Base-by-base conservation (phyloP, 345 rosid species). In the Lenwebbia sp. region DNA sequence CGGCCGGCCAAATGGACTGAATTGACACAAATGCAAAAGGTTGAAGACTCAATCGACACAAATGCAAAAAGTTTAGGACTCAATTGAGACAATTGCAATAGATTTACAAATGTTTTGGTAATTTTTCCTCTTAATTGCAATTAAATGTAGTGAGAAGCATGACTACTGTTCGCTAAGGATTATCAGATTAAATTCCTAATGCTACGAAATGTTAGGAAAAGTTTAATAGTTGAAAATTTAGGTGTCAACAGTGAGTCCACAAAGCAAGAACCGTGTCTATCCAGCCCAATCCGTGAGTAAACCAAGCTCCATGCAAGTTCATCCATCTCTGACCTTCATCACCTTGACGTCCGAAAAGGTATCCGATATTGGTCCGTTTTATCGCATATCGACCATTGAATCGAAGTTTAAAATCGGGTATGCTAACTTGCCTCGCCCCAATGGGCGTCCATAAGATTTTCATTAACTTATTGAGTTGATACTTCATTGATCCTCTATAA, bases 361-460 rank as follows among this genome's bases (percentile, higher is more conserved):
- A 26, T 57, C 30, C 3, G 3, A 28, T 4, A 12, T 26, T 57
- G 7, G 30, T 10, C 15, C 13, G 7, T 57, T 57, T 55, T 49
- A 49, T 49, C 51, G 11, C 51, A 9, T 2, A 26, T 28, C 15
- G 9, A 57, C 6, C 30, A 57, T 2, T 25, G 14, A 57, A 57
- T 57, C 0, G 3, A 57, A 57, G 14, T 57, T 57, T 26, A 57
- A 56, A 57, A n/a, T 40, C 4, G 40, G 4, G 40, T 40, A 4
- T 2, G 4, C 40, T 40, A 4, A 40, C 4, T 40, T 40, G 2
- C 4, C 4, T 40, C 4, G 4, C 2, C 49, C 7, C 5, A 1
- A 40, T 40, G 4, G 41, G 33, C n/a, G 3, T 12, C 62, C 13
- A 25, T 13, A 0, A 58, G 2, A 58, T 58, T 1, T 13, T 60